phyloP scores from a whole-genome alignment of 768 basidiomycete species.

The Amanita rimosa region DNA sequence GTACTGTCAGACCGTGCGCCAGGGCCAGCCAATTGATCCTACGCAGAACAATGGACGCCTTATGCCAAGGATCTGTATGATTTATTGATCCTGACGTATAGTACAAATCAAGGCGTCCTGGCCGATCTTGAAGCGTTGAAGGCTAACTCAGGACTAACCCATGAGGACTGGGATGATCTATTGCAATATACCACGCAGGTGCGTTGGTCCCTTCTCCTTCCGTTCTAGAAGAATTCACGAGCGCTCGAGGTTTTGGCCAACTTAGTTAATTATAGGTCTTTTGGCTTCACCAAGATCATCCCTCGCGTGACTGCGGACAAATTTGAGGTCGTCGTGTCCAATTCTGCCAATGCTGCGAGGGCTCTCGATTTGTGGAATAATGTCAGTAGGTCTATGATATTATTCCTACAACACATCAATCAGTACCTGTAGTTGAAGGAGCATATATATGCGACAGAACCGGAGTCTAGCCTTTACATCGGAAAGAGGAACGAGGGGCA shows the following conservation, averaged over 20 bases:
- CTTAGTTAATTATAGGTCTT: slow-evolving; percentile 67
- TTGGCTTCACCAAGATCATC: slow-evolving; percentile 80
- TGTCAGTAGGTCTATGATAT: slow-evolving; percentile 22
- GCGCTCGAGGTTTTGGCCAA: slow-evolving; percentile 39
- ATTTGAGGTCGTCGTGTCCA: slow-evolving; percentile 51
- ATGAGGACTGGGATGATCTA: slow-evolving; percentile 57
- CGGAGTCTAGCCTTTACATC: slow-evolving; percentile 60
- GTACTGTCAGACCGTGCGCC: slow-evolving; percentile 11
- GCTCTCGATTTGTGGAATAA: slow-evolving; percentile 53
- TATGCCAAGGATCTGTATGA: slow-evolving; percentile 60
- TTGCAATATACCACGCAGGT: slow-evolving; percentile 72
- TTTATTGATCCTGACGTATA: slow-evolving; percentile 60
- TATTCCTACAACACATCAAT: neutral
- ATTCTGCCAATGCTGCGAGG: slow-evolving; percentile 46
- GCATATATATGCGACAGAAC: slow-evolving; percentile 59
- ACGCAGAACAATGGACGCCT: slow-evolving; percentile 62
- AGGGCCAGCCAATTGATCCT: neutral
- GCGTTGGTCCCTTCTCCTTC: neutral
- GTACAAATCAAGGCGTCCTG: slow-evolving; percentile 39
- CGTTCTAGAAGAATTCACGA: neutral
- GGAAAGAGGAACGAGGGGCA: slow-evolving; percentile 75
- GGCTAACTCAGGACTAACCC: slow-evolving; percentile 36
- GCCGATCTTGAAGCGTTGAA: slow-evolving; percentile 45
- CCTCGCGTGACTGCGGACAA: slow-evolving; percentile 53
- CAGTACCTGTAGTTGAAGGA: slow-evolving; percentile 42